phyloP scores from a whole-genome alignment of 202 grass and related monocot genomes.

The Carex arenaria region DNA sequence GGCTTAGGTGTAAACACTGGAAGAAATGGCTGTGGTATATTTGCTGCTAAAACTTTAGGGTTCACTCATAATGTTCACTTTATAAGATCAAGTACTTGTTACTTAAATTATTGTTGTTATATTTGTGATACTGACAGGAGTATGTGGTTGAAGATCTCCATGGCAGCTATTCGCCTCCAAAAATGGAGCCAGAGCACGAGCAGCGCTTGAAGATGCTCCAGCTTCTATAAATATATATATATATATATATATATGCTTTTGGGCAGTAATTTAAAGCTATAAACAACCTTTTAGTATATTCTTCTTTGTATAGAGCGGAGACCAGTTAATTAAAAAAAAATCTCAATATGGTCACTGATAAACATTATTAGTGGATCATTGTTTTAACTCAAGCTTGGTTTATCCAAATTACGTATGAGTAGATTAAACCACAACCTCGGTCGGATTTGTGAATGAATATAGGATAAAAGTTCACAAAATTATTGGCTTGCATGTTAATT shows the following conservation, averaged over 20 bases:
- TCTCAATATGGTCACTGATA: too few species aligned
- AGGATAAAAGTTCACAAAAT: background rate
- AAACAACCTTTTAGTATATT: background rate
- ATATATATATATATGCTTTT: conserved; percentile 16
- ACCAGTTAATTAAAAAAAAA: background rate
- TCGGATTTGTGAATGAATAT: background rate
- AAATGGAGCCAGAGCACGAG: conserved; percentile 62
- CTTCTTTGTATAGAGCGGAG: conserved; percentile 12
- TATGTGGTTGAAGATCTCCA: conserved; percentile 55
- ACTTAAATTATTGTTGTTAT: background rate
- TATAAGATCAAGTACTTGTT: background rate
- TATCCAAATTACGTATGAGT: background rate
- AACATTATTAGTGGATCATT: background rate
- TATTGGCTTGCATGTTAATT: background rate
- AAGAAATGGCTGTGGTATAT: background rate
- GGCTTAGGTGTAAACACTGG: background rate
- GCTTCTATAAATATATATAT: conserved; percentile 42
- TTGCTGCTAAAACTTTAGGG: background rate
- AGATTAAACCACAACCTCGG: conserved; percentile 1
- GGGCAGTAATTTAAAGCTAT: background rate
- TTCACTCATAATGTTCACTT: background rate
- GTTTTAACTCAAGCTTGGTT: background rate
- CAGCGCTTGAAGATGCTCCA: conserved; percentile 49
- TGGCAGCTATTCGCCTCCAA: conserved; percentile 44
- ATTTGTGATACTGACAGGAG: conserved; percentile 32